phyloP scores from a whole-genome alignment of 176 grass and related monocot species.

The Panicum miliaceum region DNA sequence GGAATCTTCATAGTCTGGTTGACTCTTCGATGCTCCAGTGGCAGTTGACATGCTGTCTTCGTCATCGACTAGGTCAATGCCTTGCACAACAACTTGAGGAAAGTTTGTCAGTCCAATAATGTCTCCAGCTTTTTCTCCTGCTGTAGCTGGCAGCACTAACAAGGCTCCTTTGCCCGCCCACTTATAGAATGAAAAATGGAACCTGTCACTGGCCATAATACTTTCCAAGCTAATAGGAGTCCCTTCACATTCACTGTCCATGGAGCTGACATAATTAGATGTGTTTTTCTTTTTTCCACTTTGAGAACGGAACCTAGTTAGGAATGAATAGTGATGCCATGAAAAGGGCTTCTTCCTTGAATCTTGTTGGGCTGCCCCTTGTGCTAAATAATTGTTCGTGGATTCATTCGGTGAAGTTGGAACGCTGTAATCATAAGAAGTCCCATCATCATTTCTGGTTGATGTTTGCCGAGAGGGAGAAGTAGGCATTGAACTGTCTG shows the following conservation, averaged over 20 bases:
- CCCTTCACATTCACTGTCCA: conserved; percentile 58
- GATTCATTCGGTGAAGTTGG: conserved; percentile 67
- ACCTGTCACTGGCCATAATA: conserved; percentile 54
- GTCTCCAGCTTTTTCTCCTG: conserved; percentile 51
- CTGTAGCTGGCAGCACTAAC: conserved; percentile 59
- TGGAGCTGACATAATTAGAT: conserved; percentile 41
- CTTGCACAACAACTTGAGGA: conserved; percentile 84
- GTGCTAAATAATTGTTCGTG: conserved; percentile 39
- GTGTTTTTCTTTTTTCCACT: conserved; percentile 46
- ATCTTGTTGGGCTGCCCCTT: conserved; percentile 37
- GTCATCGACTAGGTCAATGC: conserved; percentile 63
- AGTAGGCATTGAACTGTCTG: conserved; percentile 47
- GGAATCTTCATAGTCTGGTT: conserved; percentile 48
- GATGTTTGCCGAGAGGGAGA: conserved; percentile 42
- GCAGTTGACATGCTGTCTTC: conserved; percentile 68
- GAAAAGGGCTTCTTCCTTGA: conserved; percentile 54
- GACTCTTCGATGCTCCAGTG: conserved; percentile 57
- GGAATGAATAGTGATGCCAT: conserved; percentile 55
- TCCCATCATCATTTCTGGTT: conserved; percentile 57
- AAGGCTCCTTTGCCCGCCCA: conserved; percentile 85
- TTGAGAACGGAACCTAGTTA: conserved; percentile 66
- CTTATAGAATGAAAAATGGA: conserved; percentile 91
- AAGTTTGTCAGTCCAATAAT: conserved; percentile 50
- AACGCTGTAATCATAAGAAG: conserved; percentile 57
- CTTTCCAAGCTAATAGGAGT: conserved; percentile 55